A percentile compares a stretch with the other conserved stretches of the same genome.
Conservation (phyloP, 345 rosid genomes). For the Mercurialis annua region DNA sequence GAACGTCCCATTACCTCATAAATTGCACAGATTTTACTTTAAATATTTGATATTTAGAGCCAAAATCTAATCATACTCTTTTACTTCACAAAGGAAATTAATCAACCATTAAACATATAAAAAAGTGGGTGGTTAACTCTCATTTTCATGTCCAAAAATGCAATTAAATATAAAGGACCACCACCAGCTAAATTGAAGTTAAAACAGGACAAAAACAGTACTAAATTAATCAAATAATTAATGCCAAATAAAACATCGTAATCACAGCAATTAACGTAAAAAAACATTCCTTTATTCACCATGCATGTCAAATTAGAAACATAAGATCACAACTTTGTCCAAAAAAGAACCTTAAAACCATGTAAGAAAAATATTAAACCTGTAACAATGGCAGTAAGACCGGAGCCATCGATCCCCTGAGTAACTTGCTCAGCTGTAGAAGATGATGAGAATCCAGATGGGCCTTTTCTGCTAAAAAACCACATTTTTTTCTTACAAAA, state of each 20-base stretch:
- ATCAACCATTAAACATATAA: neutral
- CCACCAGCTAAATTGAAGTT: neutral
- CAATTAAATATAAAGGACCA: neutral
- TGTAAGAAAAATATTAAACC: slow-evolving; percentile 30
- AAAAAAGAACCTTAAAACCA: neutral
- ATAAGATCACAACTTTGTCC: neutral
- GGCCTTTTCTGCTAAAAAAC: slow-evolving; percentile 54
- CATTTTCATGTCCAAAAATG: neutral
- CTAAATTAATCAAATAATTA: neutral
- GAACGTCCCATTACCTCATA: too few species aligned
- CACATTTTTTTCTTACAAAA: slow-evolving; percentile 42
- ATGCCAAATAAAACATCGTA: neutral
- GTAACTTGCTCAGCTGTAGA: slow-evolving; percentile 87
- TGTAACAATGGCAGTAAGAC: slow-evolving; percentile 78
- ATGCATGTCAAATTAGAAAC: neutral
- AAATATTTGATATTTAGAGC: too few species aligned
- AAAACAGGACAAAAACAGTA: neutral
- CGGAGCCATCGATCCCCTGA: slow-evolving; percentile 60
- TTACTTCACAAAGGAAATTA: neutral
- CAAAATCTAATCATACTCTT: neutral
- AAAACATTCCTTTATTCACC: neutral
- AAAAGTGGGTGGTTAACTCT: neutral
- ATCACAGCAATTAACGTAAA: neutral
- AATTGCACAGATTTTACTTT: too few species aligned
- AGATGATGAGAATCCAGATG: slow-evolving; percentile 72